Conservation (phyloP, 1,284 basidiomycete species). For the Irpex sp. region DNA sequence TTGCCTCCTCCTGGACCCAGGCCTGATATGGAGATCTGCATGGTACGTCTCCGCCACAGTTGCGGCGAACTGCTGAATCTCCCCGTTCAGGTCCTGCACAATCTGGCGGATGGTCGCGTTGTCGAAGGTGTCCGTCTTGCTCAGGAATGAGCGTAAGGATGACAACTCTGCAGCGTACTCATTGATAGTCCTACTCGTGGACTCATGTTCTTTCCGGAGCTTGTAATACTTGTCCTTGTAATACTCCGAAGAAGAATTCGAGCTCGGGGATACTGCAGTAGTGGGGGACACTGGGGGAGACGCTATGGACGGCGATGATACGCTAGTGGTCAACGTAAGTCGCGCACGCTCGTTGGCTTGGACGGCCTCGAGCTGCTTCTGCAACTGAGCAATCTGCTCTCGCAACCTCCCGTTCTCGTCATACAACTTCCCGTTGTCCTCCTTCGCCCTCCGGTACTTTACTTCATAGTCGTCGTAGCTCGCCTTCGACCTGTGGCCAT, state of each 20-base stretch:
- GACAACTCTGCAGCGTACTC: conserved; percentile 30
- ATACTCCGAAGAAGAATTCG: conserved; percentile 8
- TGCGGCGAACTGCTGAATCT: conserved; percentile 35
- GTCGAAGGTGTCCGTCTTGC: conserved; percentile 36
- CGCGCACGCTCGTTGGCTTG: conserved; percentile 7
- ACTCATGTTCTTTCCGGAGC: conserved; percentile 18
- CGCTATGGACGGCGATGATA: conserved; percentile 11
- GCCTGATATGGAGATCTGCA: conserved; percentile 19
- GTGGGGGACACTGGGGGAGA: conserved; percentile 1
- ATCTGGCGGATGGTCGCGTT: conserved; percentile 35
- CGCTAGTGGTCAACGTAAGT: conserved; percentile 7
- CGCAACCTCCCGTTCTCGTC: conserved; percentile 25
- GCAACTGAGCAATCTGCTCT: conserved; percentile 20
- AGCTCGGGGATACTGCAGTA: not conserved
- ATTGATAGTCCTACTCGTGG: conserved; percentile 22
- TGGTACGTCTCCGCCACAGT: conserved; percentile 32
- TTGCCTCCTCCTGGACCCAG: conserved; percentile 18
- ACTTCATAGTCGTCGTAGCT: conserved; percentile 20
- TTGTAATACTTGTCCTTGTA: conserved; percentile 17
- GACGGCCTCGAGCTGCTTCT: conserved; percentile 9
- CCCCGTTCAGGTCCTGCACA: conserved; percentile 34
- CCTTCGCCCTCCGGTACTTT: conserved; percentile 1
- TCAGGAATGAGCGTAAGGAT: conserved; percentile 33
- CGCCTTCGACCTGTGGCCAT: conserved; percentile 1
- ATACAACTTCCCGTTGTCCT: conserved; percentile 16